Evolutionary conservation across 495 filamentous ascomycete species (phyloP), one percentile per base, ranked within the genome.

Genomic region (Hypoxylon cercidicola): DNA sequence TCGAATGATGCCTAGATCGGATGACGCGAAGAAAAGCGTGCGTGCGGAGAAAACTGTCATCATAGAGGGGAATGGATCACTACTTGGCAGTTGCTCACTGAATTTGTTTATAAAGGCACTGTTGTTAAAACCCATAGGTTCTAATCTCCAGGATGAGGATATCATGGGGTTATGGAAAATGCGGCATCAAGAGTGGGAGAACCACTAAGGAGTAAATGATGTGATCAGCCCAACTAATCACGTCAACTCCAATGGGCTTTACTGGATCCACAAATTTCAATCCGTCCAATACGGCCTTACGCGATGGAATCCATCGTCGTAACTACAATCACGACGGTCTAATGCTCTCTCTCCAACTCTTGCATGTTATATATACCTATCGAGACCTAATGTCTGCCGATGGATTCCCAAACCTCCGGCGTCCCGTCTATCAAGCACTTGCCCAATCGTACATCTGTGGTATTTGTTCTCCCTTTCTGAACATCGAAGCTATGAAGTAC

Each of bases 201-300:
- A 59, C 23, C n/a, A 68, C 48, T 59, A 58, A 53, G 11, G 32
- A 13, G 21, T 16, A 16, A 40, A 73, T 71, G 71, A 60, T 73
- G 71, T 62, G 64, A 73, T 73, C 57, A 70, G 50, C 55, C 60
- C 63, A 58, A 73, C 52, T 61, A 46, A 73, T 71, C 71, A 71
- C 71, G 68, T 73, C 71, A 71, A 69, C 47, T 64, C 61, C 46
- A 67, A 40, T 64, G 59, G 16, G 47, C 64, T 46, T 66, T 46
- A 71, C 64, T 73, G 68, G 71, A 67, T 71, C 68, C 68, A 69
- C 68, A 62, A 65, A 64, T 60, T 49, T 52, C 62, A 47, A 55
- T 62, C 53, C 32, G 56, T 68, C 53, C 51, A 25, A 63, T 60
- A 46, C 64, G 60, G 66, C 60, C 60, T 53, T 51, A 62, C 49